Evolutionary conservation across 768 basidiomycete species (phyloP).

Genomic region (Tephrocybe sp.): DNA sequence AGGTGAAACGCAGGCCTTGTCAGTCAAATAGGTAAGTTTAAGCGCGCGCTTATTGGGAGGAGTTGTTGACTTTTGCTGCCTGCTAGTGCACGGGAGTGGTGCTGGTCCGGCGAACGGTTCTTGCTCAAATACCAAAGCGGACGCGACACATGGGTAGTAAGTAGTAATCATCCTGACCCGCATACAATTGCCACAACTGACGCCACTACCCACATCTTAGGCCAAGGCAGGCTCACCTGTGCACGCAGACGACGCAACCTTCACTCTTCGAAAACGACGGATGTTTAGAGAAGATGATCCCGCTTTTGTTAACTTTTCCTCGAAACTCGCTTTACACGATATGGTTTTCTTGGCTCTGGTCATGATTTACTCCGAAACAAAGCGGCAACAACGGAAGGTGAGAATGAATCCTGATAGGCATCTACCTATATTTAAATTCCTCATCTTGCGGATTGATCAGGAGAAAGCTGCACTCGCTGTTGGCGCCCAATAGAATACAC

Average conservation of each 20-base stretch:
- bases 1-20: conserved; percentile 3
- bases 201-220: neutral
- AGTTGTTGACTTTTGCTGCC: neutral
- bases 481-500: neutral
- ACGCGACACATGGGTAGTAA: conserved; percentile 8
- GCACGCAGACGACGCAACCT: conserved; percentile 1
- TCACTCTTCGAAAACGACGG: conserved; percentile 6
- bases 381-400: conserved; percentile 9
- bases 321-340: conserved; percentile 6
- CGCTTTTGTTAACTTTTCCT: conserved; percentile 8
- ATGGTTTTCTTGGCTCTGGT: conserved; percentile 16
- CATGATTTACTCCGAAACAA: conserved; percentile 16
- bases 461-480: neutral
- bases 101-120: conserved; percentile 11
- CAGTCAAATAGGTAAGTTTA: neutral
- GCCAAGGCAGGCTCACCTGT: conserved; percentile 2
- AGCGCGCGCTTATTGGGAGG: neutral
- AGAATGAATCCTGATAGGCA: neutral
- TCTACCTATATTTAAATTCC: neutral
- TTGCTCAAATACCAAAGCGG: conserved; percentile 4
- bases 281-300: conserved; percentile 9
- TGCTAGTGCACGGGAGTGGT: conserved; percentile 12
- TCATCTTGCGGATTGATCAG: neutral
- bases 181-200: neutral
- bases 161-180: neutral